Evolutionary conservation across 192 early-diverging fungal genomes (phyloP).

Genomic region (Linnemannia hyalina): DNA sequence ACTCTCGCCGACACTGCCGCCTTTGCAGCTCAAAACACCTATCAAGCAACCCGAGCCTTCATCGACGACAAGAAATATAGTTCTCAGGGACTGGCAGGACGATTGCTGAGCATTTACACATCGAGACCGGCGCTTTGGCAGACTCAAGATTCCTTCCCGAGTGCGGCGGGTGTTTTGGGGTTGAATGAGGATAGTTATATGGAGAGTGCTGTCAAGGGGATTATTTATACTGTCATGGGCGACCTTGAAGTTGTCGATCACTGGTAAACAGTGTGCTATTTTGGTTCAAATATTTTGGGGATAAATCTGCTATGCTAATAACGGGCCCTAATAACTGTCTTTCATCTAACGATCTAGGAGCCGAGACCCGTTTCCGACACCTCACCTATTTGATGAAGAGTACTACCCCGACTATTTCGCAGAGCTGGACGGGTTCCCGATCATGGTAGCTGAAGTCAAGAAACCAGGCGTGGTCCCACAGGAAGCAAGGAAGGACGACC

Average conservation of each 20-base stretch:
- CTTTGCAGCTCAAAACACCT: not conserved
- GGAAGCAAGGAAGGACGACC: not conserved
- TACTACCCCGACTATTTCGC: constrained; percentile 5
- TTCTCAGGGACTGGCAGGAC: not conserved
- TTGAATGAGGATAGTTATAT: constrained; percentile 15
- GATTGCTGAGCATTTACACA: not conserved
- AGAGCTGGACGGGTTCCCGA: not conserved
- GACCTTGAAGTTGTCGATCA: constrained; percentile 8
- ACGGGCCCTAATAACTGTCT: too few species aligned
- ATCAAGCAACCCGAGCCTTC: not conserved
- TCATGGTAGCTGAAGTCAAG: constrained; percentile 3
- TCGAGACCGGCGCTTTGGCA: not conserved
- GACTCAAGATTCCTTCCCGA: not conserved
- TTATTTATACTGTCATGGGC: constrained; percentile 8
- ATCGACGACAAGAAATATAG: not conserved
- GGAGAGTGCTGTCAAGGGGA: not conserved
- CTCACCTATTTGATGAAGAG: not conserved
- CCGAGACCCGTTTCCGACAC: constrained; percentile 13
- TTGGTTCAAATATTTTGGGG: too few species aligned
- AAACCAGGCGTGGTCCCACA: not conserved
- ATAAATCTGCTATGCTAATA: too few species aligned
- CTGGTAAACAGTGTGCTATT: too few species aligned
- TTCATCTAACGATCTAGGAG: not conserved
- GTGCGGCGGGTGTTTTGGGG: not conserved
- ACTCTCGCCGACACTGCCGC: not conserved